Evolutionary conservation across 2,329 filamentous ascomycete genomes (phyloP).

Genomic region (Colletotrichum nymphaeae): DNA sequence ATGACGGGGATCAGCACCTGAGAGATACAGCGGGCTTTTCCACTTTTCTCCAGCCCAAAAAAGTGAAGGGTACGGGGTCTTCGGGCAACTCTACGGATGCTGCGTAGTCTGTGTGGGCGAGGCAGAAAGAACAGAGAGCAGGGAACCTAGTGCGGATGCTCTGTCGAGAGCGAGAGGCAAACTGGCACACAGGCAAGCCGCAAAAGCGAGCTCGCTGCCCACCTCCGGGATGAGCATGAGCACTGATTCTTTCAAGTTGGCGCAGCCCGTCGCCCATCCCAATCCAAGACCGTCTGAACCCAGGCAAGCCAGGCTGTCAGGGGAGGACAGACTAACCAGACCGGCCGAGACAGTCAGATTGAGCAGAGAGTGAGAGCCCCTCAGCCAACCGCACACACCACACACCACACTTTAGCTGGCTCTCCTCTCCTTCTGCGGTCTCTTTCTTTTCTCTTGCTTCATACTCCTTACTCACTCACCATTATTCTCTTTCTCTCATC

Average conservation of each 20-base stretch:
- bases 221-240: constrained; percentile 13
- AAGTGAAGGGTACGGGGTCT: constrained; percentile 8
- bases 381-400: constrained; percentile 14
- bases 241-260: constrained; percentile 25
- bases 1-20: constrained; percentile 1
- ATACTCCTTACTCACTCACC: neutral
- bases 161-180: too few species aligned
- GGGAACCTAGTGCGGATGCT: neutral
- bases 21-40: constrained; percentile 7
- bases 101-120: neutral
- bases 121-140: neutral
- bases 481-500: neutral
- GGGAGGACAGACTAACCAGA: constrained; percentile 23
- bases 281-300: constrained; percentile 35
- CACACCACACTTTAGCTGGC: neutral
- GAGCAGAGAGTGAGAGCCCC: constrained; percentile 25
- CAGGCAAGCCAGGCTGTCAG: constrained; percentile 29
- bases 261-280: constrained; percentile 19
- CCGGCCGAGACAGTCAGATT: constrained; percentile 31
- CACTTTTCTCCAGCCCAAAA: constrained; percentile 8
- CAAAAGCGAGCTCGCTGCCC: neutral
- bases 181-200: too few species aligned
- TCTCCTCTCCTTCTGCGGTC: constrained; percentile 4
- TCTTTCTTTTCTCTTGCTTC: neutral
- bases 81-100: neutral